Percentiles rank a stretch among this genome's conserved stretches.
Conservation (phyloP, 164 flowering plant genomes). For the Chimonanthus salicifolius region DNA sequence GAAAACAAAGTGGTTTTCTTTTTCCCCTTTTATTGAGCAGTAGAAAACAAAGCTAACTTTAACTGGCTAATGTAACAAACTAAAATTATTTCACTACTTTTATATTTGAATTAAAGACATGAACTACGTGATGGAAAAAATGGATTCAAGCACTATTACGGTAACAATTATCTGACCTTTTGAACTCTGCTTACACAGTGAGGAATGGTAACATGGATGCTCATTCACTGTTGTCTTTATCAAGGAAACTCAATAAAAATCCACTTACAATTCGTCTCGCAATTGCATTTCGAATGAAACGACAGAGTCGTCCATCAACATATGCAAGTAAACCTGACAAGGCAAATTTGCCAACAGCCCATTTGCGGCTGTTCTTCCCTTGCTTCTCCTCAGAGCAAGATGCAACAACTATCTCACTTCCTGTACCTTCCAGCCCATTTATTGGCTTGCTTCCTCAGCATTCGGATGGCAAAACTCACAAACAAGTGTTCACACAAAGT, state of each 20-base stretch:
- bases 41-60: too few relatives aligned
- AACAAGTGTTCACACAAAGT: constrained; percentile 87
- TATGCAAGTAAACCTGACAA: constrained; percentile 78
- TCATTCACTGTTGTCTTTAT: constrained; percentile 33
- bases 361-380: constrained; percentile 27
- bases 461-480: constrained; percentile 68
- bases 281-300: constrained; percentile 59
- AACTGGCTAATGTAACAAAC: too few relatives aligned
- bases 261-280: constrained; percentile 92
- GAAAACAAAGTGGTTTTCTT: too few relatives aligned
- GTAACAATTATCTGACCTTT: neutral
- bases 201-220: neutral
- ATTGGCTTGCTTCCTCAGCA: constrained; percentile 56
- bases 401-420: constrained; percentile 25
- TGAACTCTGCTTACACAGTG: too few relatives aligned
- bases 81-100: too few relatives aligned
- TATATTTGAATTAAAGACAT: too few relatives aligned
- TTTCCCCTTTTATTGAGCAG: too few relatives aligned
- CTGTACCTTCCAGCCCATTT: constrained; percentile 15
- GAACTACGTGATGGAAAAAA: too few relatives aligned
- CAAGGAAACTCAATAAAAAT: constrained; percentile 82
- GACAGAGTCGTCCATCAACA: constrained; percentile 89
- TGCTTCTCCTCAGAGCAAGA: constrained; percentile 17
- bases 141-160: neutral
- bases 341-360: constrained; percentile 55